These are phyloP conservation scores for bread wheat (Triticum aestivum) DNA, from an alignment of 176 grass and related monocot species.

Conservation along the genomic window IWGSC_CS_RefSeq_v2.1 NC_057799.1:556876248-556876747, in stretches of 20 bases:
- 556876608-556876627: constrained; percentile 61
- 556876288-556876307: constrained; percentile 79
- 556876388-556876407: constrained; percentile 53
- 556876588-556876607: constrained; percentile 75
- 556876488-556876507: constrained; percentile 57
- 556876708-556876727: constrained; percentile 84
- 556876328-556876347: constrained; percentile 61
- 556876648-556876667: constrained; percentile 91
- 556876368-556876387: constrained; percentile 56
- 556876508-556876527: constrained; percentile 80
- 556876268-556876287: constrained; percentile 82
- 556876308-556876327: constrained; percentile 50
- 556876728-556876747: constrained; percentile 77
- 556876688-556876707: constrained; percentile 67
- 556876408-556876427: constrained; percentile 66
- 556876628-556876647: constrained; percentile 67
- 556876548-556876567: constrained; percentile 59
- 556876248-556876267: constrained; percentile 62
- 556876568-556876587: constrained; percentile 70
- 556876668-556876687: constrained; percentile 92
- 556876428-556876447: constrained; percentile 52
- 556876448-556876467: constrained; percentile 57
- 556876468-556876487: constrained; percentile 75
- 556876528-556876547: constrained; percentile 70
- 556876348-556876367: constrained; percentile 90